Evolutionary conservation across 768 basidiomycete species (phyloP).

Genomic region (Chiua virens): DNA sequence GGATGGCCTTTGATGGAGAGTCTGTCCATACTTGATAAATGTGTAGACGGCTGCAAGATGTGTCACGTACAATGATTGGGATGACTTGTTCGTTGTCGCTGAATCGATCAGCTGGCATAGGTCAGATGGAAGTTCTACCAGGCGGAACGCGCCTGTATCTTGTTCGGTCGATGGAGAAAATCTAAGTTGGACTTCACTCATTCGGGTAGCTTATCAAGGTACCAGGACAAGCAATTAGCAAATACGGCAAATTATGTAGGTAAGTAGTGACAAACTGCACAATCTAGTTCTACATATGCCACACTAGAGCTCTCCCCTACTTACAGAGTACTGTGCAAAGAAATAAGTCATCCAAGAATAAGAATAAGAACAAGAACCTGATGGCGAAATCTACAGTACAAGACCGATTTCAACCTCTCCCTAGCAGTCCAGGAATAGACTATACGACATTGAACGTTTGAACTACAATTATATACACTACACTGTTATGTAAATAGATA

Average conservation of each 20-base stretch:
- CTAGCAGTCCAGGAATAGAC: no score
- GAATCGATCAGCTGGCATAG: constrained; percentile 61
- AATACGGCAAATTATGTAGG: no score
- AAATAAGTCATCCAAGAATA: no score
- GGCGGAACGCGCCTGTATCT: constrained; percentile 58
- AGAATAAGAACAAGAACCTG: no score
- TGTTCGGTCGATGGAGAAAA: constrained; percentile 50
- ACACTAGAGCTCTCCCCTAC: no score
- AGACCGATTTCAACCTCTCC: no score
- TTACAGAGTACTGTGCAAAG: no score
- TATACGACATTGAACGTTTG: no score
- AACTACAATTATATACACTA: background rate
- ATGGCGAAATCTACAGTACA: background rate
- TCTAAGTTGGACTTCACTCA: constrained; percentile 39
- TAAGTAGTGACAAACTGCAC: no score
- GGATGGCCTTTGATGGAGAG: constrained; percentile 79
- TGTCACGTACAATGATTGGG: constrained; percentile 30
- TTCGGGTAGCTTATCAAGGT: no score
- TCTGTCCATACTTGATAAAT: constrained; percentile 33
- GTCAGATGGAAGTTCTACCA: constrained; percentile 74
- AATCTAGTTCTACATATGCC: no score
- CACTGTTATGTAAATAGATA: background rate
- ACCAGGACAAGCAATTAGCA: no score
- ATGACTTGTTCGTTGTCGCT: constrained; percentile 34
- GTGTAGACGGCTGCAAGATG: background rate